Percentiles rank a stretch among this genome's conserved stretches.
Evolutionary conservation across 441 rosid species (phyloP).

Genomic region (Hypseocharis bilobata): DNA sequence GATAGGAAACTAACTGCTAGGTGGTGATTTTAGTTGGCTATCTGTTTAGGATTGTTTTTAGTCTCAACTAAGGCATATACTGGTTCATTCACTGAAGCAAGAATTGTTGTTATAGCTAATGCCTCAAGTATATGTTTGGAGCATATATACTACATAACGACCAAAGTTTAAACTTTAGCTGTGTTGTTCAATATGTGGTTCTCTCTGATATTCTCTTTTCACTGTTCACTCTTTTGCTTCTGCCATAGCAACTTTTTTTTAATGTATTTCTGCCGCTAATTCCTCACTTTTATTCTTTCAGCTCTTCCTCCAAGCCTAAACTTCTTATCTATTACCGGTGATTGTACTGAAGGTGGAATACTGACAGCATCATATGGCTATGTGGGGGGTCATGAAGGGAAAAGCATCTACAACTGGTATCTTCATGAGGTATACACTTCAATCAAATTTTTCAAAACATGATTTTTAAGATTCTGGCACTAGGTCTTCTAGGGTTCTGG

Average conservation of each 20-base stretch:
- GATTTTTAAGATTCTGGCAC: not conserved
- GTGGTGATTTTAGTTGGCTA: not conserved
- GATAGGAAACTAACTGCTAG: not conserved
- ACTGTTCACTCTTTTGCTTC: not conserved
- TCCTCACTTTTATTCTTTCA: conserved; percentile 29
- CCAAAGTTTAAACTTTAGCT: not conserved
- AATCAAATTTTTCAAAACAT: conserved; percentile 6
- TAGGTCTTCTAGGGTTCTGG: not conserved
- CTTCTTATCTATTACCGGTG: conserved; percentile 90
- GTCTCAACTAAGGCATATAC: not conserved
- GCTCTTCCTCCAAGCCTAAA: conserved; percentile 96
- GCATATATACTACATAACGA: not conserved
- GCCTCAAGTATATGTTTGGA: not conserved
- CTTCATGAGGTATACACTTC: conserved; percentile 70
- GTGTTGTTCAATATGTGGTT: conserved; percentile 1
- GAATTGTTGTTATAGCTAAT: not conserved
- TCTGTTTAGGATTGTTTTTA: not conserved
- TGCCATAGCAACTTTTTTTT: not conserved
- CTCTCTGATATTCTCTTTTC: not conserved
- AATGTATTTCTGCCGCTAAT: conserved; percentile 1
- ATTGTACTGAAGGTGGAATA: conserved; percentile 65
- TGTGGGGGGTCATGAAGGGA: conserved; percentile 93
- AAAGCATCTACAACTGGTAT: conserved; percentile 78
- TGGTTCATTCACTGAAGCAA: not conserved
- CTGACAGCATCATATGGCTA: conserved; percentile 96